Evolutionary conservation across 2,329 filamentous ascomycete species (phyloP).

Genomic region (Ophioceras dolichostomum): DNA sequence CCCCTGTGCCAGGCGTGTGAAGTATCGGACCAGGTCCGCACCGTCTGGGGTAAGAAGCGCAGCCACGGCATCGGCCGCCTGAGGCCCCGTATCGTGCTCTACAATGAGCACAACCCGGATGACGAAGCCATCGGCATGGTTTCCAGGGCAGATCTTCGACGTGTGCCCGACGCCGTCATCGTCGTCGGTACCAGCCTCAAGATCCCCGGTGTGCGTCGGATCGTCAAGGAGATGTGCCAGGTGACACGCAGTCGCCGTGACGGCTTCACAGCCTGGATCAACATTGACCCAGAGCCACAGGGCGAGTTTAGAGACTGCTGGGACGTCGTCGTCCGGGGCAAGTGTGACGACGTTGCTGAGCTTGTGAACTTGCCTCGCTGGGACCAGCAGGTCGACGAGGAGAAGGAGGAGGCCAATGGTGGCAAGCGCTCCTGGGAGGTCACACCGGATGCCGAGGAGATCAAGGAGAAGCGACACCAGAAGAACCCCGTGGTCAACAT

Average conservation of each 20-base stretch:
- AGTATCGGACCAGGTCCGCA: slow-evolving; percentile 63
- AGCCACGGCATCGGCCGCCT: slow-evolving; percentile 88
- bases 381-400: slow-evolving; percentile 36
- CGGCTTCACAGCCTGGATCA: slow-evolving; percentile 89
- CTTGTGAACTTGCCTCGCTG: slow-evolving; percentile 52
- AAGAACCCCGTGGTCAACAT: background rate
- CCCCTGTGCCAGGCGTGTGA: slow-evolving; percentile 69
- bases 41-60: slow-evolving; percentile 65
- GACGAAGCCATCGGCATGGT: slow-evolving; percentile 92
- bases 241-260: slow-evolving; percentile 73
- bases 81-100: slow-evolving; percentile 86
- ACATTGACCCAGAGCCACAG: slow-evolving; percentile 72
- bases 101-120: slow-evolving; percentile 95
- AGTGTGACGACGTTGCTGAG: slow-evolving; percentile 76
- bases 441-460: background rate
- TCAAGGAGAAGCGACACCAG: background rate
- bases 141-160: slow-evolving; percentile 71
- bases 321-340: slow-evolving; percentile 80
- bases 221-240: slow-evolving; percentile 83
- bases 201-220: slow-evolving; percentile 79
- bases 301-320: slow-evolving; percentile 87
- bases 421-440: slow-evolving; percentile 20
- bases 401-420: slow-evolving; percentile 29
- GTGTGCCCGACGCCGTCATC: slow-evolving; percentile 79
- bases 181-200: slow-evolving; percentile 95